phyloP scores from a whole-genome alignment of 1,284 basidiomycete species.

The Austropuccinia psidii region DNA sequence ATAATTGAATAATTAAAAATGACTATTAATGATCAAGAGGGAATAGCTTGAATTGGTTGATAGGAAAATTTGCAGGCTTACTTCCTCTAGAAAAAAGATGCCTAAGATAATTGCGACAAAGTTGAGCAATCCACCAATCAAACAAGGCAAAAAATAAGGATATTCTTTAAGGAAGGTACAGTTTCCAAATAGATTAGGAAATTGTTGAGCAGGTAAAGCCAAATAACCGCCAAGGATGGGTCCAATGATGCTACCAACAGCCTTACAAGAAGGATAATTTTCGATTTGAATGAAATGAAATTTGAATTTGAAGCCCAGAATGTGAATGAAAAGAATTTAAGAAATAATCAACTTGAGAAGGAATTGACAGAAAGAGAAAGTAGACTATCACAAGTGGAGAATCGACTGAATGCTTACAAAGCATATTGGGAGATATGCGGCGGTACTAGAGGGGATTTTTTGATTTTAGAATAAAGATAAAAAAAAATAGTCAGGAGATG shows the following conservation, averaged over 20 bases:
- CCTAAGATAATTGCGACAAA: constrained; percentile 8
- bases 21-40: background rate
- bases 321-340: no score
- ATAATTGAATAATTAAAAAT: background rate
- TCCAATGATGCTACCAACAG: constrained; percentile 24
- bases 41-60: background rate
- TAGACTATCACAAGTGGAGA: background rate
- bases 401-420: constrained; percentile 14
- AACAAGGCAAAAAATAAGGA: constrained; percentile 33
- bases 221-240: constrained; percentile 25
- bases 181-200: constrained; percentile 16
- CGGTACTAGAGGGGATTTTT: background rate
- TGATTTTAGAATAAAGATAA: background rate
- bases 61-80: background rate
- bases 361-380: no score
- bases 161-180: constrained; percentile 25
- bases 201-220: constrained; percentile 25
- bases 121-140: constrained; percentile 23
- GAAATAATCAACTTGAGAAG: no score
- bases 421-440: constrained; percentile 20
- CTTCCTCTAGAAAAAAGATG: constrained; percentile 34
- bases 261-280: no score
- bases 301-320: no score
- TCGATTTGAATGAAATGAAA: no score
- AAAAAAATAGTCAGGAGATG: no score